Percentiles rank a stretch among this genome's conserved stretches.
Evolutionary conservation across 768 basidiomycete genomes (phyloP).

Genomic region (Kwoniella shandongensis): DNA sequence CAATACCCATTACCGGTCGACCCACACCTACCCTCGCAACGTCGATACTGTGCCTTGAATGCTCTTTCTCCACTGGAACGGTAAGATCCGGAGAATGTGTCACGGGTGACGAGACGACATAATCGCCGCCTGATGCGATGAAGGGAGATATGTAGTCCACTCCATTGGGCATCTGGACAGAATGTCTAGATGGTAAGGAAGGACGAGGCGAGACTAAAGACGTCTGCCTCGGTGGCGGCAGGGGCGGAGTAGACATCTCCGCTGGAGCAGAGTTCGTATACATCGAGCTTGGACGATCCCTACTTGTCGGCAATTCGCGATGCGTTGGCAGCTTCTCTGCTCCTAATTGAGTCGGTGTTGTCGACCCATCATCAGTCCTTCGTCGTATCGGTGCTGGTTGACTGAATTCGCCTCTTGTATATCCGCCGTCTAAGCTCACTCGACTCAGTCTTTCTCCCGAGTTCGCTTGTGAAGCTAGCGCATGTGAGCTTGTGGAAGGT

Average conservation of each 20-base stretch:
- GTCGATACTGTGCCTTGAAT: constrained; percentile 10
- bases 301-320: constrained; percentile 6
- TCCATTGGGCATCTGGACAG: constrained; percentile 20
- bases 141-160: constrained; percentile 24
- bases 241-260: constrained; percentile 2
- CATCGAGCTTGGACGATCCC: neutral
- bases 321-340: constrained; percentile 7
- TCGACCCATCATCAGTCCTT: constrained; percentile 5
- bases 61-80: neutral
- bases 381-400: constrained; percentile 5
- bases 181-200: constrained; percentile 21
- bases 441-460: constrained; percentile 14
- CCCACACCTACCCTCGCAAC: neutral
- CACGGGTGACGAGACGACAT: neutral
- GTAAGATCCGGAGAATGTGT: constrained; percentile 10
- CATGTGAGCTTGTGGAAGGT: constrained; percentile 25
- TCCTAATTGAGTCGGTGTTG: neutral
- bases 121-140: neutral
- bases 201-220: constrained; percentile 10
- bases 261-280: neutral
- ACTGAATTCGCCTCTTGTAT: neutral
- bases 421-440: constrained; percentile 22
- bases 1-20: constrained; percentile 9
- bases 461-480: constrained; percentile 4
- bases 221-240: neutral